A percentile compares a stretch with the other conserved stretches of the same genome.
These are phyloP conservation scores for Dispira parvispora DNA, from an alignment of 192 early-diverging fungal genomes.

Conservation along the genomic window DNA sequence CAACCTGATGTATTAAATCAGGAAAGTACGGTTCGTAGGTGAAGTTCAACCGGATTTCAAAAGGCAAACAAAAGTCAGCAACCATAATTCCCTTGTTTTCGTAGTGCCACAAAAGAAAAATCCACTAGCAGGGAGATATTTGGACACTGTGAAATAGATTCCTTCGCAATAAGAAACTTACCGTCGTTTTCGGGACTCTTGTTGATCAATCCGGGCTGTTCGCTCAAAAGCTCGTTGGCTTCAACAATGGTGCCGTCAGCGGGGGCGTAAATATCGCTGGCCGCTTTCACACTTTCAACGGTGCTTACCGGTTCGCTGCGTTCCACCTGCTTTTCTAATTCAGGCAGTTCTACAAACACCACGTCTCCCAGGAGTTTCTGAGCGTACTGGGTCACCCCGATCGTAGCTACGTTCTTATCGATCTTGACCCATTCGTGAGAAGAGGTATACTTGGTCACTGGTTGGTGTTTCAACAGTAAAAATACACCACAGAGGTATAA, in stretches of 20 bases:
- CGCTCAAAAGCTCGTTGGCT: slow-evolving; percentile 45
- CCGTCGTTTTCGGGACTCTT: slow-evolving; percentile 49
- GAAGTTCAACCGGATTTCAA: neutral
- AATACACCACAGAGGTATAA: too few species aligned
- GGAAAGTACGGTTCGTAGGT: neutral
- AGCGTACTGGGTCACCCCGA: slow-evolving; percentile 88
- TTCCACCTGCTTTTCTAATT: slow-evolving; percentile 41
- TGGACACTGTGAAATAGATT: neutral
- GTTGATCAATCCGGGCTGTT: slow-evolving; percentile 70
- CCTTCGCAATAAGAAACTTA: slow-evolving; percentile 18
- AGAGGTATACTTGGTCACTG: slow-evolving; percentile 47
- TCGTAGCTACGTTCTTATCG: slow-evolving; percentile 53
- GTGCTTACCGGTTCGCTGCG: slow-evolving; percentile 47
- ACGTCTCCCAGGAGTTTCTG: slow-evolving; percentile 84
- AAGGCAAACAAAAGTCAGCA: neutral
- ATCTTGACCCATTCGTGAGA: slow-evolving; percentile 90
- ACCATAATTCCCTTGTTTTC: slow-evolving; percentile 1
- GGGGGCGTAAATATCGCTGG: slow-evolving; percentile 80
- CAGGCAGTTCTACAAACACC: slow-evolving; percentile 81
- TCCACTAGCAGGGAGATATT: slow-evolving; percentile 1
- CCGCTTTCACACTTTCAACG: slow-evolving; percentile 92
- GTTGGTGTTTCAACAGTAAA: neutral
- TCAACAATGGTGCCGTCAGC: slow-evolving; percentile 65
- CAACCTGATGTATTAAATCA: slow-evolving; percentile 38
- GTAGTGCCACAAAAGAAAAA: slow-evolving; percentile 5